phyloP scores from a whole-genome alignment of 129 eudicot genomes.

The Artemisia tridentata region DNA sequence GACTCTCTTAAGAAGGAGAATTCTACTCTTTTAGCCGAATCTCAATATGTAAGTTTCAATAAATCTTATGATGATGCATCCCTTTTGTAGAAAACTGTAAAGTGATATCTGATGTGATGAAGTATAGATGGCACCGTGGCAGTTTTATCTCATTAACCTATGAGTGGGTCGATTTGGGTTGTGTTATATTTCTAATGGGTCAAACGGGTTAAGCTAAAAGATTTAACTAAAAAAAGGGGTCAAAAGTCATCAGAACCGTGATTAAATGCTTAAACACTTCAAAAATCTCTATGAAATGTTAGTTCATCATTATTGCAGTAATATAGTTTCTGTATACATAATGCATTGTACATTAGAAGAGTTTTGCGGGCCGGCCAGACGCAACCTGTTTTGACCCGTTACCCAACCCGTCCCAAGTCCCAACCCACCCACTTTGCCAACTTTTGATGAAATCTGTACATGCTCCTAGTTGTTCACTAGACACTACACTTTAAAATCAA shows the following conservation, averaged over 20 bases:
- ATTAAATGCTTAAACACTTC: neutral
- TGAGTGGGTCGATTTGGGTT: neutral
- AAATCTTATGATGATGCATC: neutral
- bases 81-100: neutral
- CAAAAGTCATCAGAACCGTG: neutral
- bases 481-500: neutral
- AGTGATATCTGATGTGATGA: neutral
- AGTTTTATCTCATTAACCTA: neutral
- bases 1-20: constrained; percentile 71
- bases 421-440: neutral
- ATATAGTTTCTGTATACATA: neutral
- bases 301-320: neutral
- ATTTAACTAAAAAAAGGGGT: neutral
- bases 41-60: constrained; percentile 59
- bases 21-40: constrained; percentile 65
- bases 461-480: neutral
- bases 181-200: neutral
- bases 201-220: neutral
- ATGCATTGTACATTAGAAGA: neutral
- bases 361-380: neutral
- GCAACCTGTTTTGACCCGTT: neutral
- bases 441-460: neutral
- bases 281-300: neutral
- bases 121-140: neutral
- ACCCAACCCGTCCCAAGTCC: neutral